phyloP scores from a whole-genome alignment of 495 filamentous ascomycete genomes.

The Tetracladium marchalianum region DNA sequence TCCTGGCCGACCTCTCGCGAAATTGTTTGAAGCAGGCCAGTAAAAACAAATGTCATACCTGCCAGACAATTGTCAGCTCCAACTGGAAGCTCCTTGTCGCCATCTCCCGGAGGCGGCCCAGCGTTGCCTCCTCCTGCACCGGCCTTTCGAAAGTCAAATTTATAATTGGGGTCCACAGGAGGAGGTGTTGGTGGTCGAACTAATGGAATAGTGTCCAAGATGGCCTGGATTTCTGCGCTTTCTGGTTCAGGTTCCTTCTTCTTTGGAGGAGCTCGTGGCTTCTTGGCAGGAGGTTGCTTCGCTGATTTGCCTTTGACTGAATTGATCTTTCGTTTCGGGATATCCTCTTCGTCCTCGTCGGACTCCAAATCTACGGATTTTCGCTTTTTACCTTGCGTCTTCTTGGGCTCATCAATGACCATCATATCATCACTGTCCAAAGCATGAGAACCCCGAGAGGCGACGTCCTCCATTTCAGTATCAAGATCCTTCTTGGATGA shows the following conservation, averaged over 20 bases:
- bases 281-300: conserved; percentile 55
- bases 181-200: conserved; percentile 77
- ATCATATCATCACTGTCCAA: conserved; percentile 24
- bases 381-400: conserved; percentile 21
- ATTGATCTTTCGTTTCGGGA: conserved; percentile 21
- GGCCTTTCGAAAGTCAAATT: conserved; percentile 57
- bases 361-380: conserved; percentile 30
- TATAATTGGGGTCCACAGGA: conserved; percentile 46
- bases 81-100: conserved; percentile 60
- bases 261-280: conserved; percentile 42
- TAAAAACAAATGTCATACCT: conserved; percentile 96
- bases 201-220: conserved; percentile 78
- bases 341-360: conserved; percentile 32
- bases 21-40: conserved; percentile 69
- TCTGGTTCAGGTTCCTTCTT: conserved; percentile 55
- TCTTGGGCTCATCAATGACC: conserved; percentile 19
- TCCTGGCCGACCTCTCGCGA: conserved; percentile 78
- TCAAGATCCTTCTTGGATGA: conserved; percentile 30
- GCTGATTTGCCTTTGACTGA: conserved; percentile 34
- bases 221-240: conserved; percentile 60
- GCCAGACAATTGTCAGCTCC: conserved; percentile 86
- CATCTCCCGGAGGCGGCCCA: conserved; percentile 50
- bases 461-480: conserved; percentile 34
- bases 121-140: conserved; percentile 45
- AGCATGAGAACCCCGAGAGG: neutral